phyloP scores from a whole-genome alignment of 1,284 basidiomycete genomes.

The Chiua sp. region DNA sequence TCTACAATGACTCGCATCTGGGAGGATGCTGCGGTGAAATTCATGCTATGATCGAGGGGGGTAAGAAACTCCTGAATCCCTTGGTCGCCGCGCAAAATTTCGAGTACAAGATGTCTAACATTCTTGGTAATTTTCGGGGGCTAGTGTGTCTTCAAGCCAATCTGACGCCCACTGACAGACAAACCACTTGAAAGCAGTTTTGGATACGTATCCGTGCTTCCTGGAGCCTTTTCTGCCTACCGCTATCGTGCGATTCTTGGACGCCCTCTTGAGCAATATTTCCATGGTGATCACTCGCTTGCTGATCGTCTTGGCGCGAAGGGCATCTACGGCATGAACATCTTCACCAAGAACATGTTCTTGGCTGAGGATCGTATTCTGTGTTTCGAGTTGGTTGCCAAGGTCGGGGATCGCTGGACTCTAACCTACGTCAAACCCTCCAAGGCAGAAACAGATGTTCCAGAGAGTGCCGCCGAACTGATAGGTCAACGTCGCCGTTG shows the following conservation, averaged over 20 bases:
- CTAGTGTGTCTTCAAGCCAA: background rate
- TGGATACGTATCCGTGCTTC: conserved; percentile 94
- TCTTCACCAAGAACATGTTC: conserved; percentile 97
- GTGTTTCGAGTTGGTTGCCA: conserved; percentile 97
- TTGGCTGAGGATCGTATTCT: conserved; percentile 96
- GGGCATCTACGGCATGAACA: conserved; percentile 97
- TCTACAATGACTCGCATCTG: conserved; percentile 77
- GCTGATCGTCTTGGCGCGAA: conserved; percentile 93
- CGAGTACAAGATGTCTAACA: conserved; percentile 98
- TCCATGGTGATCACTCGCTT: conserved; percentile 96
- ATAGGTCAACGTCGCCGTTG: conserved; percentile 96
- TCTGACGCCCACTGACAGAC: conserved; percentile 48
- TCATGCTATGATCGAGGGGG: conserved; percentile 93
- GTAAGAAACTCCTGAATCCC: conserved; percentile 92
- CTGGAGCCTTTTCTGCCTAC: conserved; percentile 97
- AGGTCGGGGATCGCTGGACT: conserved; percentile 86
- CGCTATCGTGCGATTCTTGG: conserved; percentile 92
- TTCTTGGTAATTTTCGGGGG: conserved; percentile 65
- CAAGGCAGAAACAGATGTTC: conserved; percentile 96
- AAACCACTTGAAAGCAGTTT: conserved; percentile 96
- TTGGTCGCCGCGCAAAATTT: conserved; percentile 97
- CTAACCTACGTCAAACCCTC: conserved; percentile 94
- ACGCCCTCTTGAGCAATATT: conserved; percentile 94
- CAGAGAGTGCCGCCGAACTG: conserved; percentile 88
- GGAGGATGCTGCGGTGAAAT: conserved; percentile 92